A percentile compares a stretch with the other conserved stretches of the same genome.
These are phyloP conservation scores for Mortierella sp. DNA, from an alignment of 371 early-diverging fungal species.

Conservation along the genomic window DNA sequence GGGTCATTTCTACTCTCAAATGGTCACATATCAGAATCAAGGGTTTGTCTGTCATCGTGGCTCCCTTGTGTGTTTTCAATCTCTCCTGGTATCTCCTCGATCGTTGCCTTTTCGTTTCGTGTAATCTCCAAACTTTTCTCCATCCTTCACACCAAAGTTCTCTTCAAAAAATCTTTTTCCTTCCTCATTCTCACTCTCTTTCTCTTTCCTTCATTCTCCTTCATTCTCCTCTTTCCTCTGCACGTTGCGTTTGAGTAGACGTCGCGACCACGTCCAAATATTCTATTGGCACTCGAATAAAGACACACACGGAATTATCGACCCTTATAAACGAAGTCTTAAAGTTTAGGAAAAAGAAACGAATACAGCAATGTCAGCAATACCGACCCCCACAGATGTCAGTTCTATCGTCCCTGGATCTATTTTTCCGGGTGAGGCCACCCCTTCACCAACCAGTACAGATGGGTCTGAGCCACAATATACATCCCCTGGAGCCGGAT, in stretches of 20 bases:
- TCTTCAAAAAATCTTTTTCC: too few species aligned
- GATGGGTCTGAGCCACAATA: conserved; percentile 1
- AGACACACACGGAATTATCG: too few species aligned
- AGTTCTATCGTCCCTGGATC: too few species aligned
- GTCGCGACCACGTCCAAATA: not conserved
- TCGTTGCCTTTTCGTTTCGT: not conserved
- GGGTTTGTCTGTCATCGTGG: not conserved
- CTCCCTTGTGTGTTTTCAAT: too few species aligned
- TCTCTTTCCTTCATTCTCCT: not conserved
- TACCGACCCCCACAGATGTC: too few species aligned
- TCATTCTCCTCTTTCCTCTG: not conserved
- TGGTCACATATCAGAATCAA: not conserved
- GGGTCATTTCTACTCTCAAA: not conserved
- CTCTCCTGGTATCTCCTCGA: too few species aligned
- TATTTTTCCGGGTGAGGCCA: too few species aligned
- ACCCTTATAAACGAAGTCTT: too few species aligned
- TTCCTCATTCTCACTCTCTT: not conserved
- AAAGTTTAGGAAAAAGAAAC: not conserved
- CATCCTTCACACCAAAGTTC: too few species aligned
- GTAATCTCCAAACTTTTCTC: not conserved
- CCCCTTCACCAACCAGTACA: too few species aligned
- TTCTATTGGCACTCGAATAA: not conserved
- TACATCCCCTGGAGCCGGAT: not conserved
- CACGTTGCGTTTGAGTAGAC: not conserved
- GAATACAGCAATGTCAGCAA: not conserved